These are phyloP conservation scores for Podochytrium sp. DNA, from an alignment of 192 early-diverging fungal genomes.

Conservation along the genomic window DNA sequence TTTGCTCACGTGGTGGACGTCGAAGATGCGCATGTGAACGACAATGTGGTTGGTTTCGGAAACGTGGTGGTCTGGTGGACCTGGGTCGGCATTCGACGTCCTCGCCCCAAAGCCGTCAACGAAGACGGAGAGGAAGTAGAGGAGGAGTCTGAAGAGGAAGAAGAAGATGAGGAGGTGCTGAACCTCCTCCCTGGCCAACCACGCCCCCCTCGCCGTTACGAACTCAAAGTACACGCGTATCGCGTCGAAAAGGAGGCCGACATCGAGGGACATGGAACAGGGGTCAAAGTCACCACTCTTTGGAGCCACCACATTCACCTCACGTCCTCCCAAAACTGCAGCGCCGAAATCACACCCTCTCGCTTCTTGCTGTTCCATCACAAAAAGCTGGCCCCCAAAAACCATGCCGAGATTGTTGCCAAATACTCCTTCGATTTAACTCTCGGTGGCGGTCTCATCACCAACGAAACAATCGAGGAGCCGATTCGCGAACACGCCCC, in stretches of 20 bases:
- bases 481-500: not conserved
- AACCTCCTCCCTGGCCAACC: not conserved
- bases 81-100: constrained; percentile 10
- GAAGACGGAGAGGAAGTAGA: not conserved
- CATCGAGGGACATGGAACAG: constrained; percentile 5
- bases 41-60: constrained; percentile 21
- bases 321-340: constrained; percentile 15
- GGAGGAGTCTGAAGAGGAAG: not conserved
- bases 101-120: not conserved
- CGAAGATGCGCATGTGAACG: constrained; percentile 26
- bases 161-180: not conserved
- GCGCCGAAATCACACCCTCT: not conserved
- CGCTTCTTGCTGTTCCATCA: constrained; percentile 13
- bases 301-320: constrained; percentile 11
- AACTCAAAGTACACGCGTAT: constrained; percentile 29
- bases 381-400: constrained; percentile 23
- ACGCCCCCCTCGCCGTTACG: constrained; percentile 2
- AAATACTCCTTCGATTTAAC: constrained; percentile 18
- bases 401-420: constrained; percentile 20
- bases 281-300: not conserved
- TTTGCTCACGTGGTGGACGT: constrained; percentile 6
- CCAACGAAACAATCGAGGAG: constrained; percentile 18
- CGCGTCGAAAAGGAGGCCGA: not conserved
- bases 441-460: not conserved
- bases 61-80: constrained; percentile 30